Conservation (phyloP, 805 yeast genomes). For the Nakazawaea ambrosiae region DNA sequence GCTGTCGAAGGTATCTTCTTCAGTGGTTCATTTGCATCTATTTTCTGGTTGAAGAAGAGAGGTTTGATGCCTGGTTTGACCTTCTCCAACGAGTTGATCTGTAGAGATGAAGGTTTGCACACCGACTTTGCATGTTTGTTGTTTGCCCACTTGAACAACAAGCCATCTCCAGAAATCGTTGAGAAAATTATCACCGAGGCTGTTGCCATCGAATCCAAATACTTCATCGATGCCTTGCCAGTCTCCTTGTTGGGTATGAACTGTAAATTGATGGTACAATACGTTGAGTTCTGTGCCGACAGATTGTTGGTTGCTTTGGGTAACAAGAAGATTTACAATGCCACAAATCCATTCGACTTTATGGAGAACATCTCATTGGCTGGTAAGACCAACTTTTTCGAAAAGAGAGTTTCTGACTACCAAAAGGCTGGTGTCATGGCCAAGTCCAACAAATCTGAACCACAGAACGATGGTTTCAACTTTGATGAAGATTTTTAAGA, state of each 20-base stretch:
- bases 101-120: constrained; percentile 98
- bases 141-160: constrained; percentile 86
- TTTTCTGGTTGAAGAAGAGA: constrained; percentile 98
- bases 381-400: constrained; percentile 98
- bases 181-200: constrained; percentile 91
- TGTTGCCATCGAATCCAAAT: constrained; percentile 88
- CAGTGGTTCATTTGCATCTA: constrained; percentile 97
- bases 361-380: constrained; percentile 98
- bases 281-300: constrained; percentile 96
- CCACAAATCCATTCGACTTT: constrained; percentile 91
- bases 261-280: constrained; percentile 89
- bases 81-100: constrained; percentile 93
- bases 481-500: constrained; percentile 92
- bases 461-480: constrained; percentile 50
- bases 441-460: constrained; percentile 42
- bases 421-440: constrained; percentile 99
- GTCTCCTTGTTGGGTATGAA: constrained; percentile 94
- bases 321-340: constrained; percentile 81
- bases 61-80: constrained; percentile 99
- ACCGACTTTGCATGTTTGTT: constrained; percentile 96
- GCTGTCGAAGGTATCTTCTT: constrained; percentile 99
- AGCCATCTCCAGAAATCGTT: constrained; percentile 75
- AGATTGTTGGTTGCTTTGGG: constrained; percentile 89
- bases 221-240: constrained; percentile 92
- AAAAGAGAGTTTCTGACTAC: constrained; percentile 97